A percentile compares a stretch with the other conserved stretches of the same genome.
These are phyloP conservation scores for Phylloporus sp. DNA, from an alignment of 768 basidiomycete species.

Conservation along the genomic window DNA sequence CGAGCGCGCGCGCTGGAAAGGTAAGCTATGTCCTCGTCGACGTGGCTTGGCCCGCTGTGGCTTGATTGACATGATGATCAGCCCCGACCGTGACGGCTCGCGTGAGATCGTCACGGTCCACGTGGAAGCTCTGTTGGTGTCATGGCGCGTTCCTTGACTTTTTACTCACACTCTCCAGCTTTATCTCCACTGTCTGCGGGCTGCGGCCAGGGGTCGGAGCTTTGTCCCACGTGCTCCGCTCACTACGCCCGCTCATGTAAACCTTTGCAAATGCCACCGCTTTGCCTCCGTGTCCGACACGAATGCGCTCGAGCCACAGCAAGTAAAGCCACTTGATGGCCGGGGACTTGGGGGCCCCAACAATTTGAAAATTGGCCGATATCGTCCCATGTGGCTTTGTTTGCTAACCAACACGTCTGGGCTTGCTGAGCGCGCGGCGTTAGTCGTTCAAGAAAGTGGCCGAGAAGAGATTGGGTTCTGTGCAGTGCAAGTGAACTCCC, in stretches of 20 bases:
- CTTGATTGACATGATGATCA: not conserved
- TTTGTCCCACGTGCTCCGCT: not conserved
- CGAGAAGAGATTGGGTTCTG: not conserved
- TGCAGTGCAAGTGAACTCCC: not conserved
- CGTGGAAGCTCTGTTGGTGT: not conserved
- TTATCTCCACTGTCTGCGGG: not conserved
- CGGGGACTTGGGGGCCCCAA: too few species aligned
- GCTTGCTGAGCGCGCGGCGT: not conserved
- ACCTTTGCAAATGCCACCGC: not conserved
- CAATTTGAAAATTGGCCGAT: not conserved
- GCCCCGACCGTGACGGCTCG: not conserved
- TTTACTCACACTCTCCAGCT: not conserved
- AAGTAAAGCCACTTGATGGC: too few species aligned
- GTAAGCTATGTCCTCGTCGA: too few species aligned
- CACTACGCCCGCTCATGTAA: not conserved
- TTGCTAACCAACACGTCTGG: not conserved
- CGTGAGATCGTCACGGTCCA: not conserved
- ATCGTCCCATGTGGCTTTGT: not conserved
- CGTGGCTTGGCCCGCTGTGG: not conserved
- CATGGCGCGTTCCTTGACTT: not conserved
- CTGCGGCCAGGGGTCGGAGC: not conserved
- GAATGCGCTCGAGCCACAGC: not conserved
- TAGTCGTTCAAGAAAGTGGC: not conserved
- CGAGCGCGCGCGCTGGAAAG: too few species aligned
- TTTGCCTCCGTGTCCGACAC: not conserved